Conservation (phyloP, 805 yeast species). For the Suhomyces sp. region DNA sequence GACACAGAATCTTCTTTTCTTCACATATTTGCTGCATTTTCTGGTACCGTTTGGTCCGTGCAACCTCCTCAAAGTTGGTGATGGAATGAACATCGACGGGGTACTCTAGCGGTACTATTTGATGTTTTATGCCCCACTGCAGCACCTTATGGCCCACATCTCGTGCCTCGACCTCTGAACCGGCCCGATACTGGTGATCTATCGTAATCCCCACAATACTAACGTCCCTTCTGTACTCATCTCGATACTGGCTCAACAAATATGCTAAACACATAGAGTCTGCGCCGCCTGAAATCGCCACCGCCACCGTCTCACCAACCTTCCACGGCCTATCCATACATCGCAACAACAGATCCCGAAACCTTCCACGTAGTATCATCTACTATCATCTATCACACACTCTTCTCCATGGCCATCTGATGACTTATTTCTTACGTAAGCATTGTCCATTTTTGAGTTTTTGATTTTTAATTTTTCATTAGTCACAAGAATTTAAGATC, state of each 20-base stretch:
- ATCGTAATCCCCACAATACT: constrained; percentile 57
- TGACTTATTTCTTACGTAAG: constrained; percentile 1
- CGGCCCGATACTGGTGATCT: constrained; percentile 57
- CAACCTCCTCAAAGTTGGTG: constrained; percentile 54
- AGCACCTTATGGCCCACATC: constrained; percentile 30
- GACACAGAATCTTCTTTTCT: constrained; percentile 22
- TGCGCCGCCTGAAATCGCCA: constrained; percentile 79
- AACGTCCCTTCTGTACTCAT: constrained; percentile 24
- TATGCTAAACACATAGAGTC: constrained; percentile 72
- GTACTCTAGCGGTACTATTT: constrained; percentile 25
- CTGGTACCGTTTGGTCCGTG: constrained; percentile 53
- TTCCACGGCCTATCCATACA: background rate
- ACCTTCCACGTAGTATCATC: background rate
- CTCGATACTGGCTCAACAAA: constrained; percentile 39
- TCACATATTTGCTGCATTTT: constrained; percentile 43
- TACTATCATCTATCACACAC: background rate
- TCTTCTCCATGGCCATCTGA: background rate
- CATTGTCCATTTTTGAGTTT: background rate
- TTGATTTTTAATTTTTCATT: too few species aligned
- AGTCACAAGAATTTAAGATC: background rate
- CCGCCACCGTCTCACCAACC: constrained; percentile 24
- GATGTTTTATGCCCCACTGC: constrained; percentile 35
- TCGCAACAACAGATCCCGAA: background rate
- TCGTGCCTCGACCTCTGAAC: constrained; percentile 49
- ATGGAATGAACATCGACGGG: constrained; percentile 25